Conservation (phyloP, 1,284 basidiomycete genomes). For the Leccinum ambiguum region DNA sequence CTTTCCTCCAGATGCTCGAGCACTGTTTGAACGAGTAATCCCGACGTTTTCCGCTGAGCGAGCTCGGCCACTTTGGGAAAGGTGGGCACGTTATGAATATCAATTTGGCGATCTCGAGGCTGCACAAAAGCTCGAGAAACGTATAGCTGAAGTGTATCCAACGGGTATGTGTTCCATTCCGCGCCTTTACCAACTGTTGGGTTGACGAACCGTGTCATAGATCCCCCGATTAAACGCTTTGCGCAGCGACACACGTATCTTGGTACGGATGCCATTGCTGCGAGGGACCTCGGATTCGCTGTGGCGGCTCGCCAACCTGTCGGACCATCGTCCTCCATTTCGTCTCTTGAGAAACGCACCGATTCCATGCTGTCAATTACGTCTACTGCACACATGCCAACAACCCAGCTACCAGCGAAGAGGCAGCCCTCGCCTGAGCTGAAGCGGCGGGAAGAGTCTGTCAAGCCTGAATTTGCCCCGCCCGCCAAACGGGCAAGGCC, state of each 20-base stretch:
- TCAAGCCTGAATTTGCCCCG: slow-evolving; percentile 42
- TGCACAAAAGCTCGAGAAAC: slow-evolving; percentile 85
- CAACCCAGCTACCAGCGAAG: slow-evolving; percentile 21
- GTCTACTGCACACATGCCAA: slow-evolving; percentile 30
- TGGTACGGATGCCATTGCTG: slow-evolving; percentile 86
- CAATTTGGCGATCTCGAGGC: slow-evolving; percentile 92
- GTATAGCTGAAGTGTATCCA: slow-evolving; percentile 87
- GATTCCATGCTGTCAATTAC: slow-evolving; percentile 50
- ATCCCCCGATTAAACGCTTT: slow-evolving; percentile 89
- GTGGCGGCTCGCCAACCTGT: slow-evolving; percentile 41
- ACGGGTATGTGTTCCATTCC: slow-evolving; percentile 50
- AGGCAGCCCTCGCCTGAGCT: slow-evolving; percentile 35
- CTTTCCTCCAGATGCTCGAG: slow-evolving; percentile 77
- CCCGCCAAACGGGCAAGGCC: slow-evolving; percentile 54
- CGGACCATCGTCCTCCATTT: slow-evolving; percentile 25
- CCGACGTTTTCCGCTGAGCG: slow-evolving; percentile 77
- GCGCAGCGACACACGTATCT: slow-evolving; percentile 89
- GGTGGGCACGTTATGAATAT: slow-evolving; percentile 96
- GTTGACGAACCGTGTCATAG: slow-evolving; percentile 38
- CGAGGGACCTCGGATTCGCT: slow-evolving; percentile 83
- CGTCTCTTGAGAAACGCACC: slow-evolving; percentile 41
- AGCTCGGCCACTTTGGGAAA: slow-evolving; percentile 89
- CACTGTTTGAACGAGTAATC: slow-evolving; percentile 90
- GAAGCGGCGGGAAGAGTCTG: slow-evolving; percentile 44
- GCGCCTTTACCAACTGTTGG: background rate